Percentiles rank a stretch among this genome's conserved stretches.
Evolutionary conservation across 2,329 filamentous ascomycete species (phyloP).

Genomic region (Magnaporthales sp.): DNA sequence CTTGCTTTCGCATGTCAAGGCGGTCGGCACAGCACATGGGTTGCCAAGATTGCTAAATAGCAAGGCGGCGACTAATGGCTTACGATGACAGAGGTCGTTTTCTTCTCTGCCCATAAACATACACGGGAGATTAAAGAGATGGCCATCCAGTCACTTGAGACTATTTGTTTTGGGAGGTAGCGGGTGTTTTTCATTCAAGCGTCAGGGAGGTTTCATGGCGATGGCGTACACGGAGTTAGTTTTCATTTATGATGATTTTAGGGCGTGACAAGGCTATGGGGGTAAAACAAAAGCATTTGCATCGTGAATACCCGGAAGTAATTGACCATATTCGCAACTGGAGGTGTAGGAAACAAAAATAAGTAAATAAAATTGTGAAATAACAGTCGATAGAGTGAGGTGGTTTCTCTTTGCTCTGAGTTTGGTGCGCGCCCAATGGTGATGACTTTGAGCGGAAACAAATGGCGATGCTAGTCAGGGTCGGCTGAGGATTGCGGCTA

Average conservation of each 20-base stretch:
- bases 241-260: neutral
- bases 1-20: too few relatives aligned
- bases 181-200: neutral
- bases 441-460: too few relatives aligned
- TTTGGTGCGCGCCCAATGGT: too few relatives aligned
- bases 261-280: neutral
- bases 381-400: neutral
- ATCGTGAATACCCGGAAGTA: neutral
- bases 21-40: too few relatives aligned
- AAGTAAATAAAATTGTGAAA: neutral
- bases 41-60: neutral
- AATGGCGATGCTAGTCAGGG: too few relatives aligned
- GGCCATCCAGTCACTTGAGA: neutral
- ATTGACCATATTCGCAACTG: neutral
- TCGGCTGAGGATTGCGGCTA: too few relatives aligned
- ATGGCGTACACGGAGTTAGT: neutral
- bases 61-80: neutral
- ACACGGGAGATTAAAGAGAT: neutral
- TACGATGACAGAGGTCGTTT: neutral
- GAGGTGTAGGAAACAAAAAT: neutral
- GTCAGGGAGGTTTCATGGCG: neutral
- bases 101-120: neutral
- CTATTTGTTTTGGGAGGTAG: neutral
- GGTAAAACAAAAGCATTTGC: neutral
- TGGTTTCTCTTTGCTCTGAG: too few relatives aligned